Conservation (phyloP, 2,329 filamentous ascomycete genomes). For the Botrytis deweyae region DNA sequence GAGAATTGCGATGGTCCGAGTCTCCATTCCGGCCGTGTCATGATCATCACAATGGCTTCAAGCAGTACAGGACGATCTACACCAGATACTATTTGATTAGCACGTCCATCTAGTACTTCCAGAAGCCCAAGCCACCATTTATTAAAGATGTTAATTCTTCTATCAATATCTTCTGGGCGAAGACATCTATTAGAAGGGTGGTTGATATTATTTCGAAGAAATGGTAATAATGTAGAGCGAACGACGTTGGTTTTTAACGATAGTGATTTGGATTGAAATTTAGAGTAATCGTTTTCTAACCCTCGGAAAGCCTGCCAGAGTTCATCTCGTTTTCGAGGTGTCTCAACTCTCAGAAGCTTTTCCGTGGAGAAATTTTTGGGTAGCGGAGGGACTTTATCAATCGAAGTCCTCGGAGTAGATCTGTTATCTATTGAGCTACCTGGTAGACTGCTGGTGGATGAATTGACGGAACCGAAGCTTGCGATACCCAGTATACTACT, state of each 20-base stretch:
- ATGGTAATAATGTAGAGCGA: constrained; percentile 62
- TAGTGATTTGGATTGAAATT: constrained; percentile 67
- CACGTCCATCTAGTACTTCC: constrained; percentile 66
- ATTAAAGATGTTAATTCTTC: constrained; percentile 65
- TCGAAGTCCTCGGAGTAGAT: constrained; percentile 45
- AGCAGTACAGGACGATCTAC: constrained; percentile 68
- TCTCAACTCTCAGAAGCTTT: constrained; percentile 32
- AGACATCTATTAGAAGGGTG: constrained; percentile 59
- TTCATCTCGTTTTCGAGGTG: constrained; percentile 63
- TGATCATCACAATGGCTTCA: constrained; percentile 67
- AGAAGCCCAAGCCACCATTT: constrained; percentile 73
- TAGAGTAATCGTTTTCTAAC: constrained; percentile 68
- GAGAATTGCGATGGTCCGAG: constrained; percentile 57
- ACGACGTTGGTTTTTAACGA: constrained; percentile 69
- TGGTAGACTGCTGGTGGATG: constrained; percentile 40
- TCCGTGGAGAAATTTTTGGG: constrained; percentile 44
- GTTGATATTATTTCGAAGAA: constrained; percentile 58
- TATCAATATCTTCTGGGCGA: constrained; percentile 67
- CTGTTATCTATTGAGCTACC: constrained; percentile 49
- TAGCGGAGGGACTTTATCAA: constrained; percentile 48
- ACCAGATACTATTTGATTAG: constrained; percentile 68
- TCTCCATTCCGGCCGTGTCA: constrained; percentile 71
- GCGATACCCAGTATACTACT: constrained; percentile 37
- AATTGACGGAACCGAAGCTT: constrained; percentile 37
- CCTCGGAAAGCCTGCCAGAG: constrained; percentile 66